Evolutionary conservation across 2,329 filamentous ascomycete genomes (phyloP).

Genomic region (Tolypocladium tropicale): DNA sequence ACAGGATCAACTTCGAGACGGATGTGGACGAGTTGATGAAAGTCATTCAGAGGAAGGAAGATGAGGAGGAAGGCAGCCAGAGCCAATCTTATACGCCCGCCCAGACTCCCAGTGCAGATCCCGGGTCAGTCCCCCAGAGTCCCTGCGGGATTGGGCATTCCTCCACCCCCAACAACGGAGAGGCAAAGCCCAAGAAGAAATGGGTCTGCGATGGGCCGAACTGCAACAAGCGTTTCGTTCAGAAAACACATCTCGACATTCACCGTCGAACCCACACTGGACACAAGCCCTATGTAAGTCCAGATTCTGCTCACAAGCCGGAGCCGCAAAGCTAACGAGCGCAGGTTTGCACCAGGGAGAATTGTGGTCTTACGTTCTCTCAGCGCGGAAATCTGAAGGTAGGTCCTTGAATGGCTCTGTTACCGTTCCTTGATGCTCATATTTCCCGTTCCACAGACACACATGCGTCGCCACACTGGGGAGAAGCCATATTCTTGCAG

Average conservation of each 20-base stretch:
- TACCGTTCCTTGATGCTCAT: not conserved
- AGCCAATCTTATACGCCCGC: conserved; percentile 14
- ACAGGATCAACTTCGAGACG: conserved; percentile 61
- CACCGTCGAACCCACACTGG: conserved; percentile 84
- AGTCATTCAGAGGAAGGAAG: conserved; percentile 62
- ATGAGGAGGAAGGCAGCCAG: conserved; percentile 16
- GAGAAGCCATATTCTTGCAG: conserved; percentile 77
- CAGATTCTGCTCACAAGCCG: not conserved
- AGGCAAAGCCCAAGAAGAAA: conserved; percentile 38
- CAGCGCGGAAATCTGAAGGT: conserved; percentile 87
- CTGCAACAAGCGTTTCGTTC: conserved; percentile 75
- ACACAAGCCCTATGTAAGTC: conserved; percentile 75
- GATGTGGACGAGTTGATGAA: conserved; percentile 84
- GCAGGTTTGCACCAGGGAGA: conserved; percentile 57
- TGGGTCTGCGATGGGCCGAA: conserved; percentile 64
- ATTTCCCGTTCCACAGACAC: conserved; percentile 44
- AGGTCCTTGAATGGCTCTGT: conserved; percentile 12
- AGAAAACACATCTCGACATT: conserved; percentile 89
- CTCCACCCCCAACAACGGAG: conserved; percentile 10
- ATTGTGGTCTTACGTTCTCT: conserved; percentile 73
- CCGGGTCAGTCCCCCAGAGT: conserved; percentile 8
- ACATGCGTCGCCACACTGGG: conserved; percentile 78
- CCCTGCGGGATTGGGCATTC: conserved; percentile 19
- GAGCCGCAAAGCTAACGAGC: not conserved
- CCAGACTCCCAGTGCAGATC: conserved; percentile 8